phyloP scores from a whole-genome alignment of 768 basidiomycete genomes.

The Mycena vitilis region DNA sequence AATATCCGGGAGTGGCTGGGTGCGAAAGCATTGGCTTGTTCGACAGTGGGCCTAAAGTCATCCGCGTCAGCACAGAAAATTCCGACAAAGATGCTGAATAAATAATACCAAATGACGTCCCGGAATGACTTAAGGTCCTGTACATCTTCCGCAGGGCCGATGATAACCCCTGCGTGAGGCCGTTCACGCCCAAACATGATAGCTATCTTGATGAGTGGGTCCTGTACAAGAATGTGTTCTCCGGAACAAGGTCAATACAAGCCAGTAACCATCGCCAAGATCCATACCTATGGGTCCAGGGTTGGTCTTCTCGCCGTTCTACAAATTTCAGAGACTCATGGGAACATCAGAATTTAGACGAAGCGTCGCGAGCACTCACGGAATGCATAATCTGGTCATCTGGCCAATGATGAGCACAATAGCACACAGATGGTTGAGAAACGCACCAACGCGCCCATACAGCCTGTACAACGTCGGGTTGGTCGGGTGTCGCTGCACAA shows the following conservation, averaged over 20 bases:
- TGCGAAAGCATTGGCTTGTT: constrained; percentile 53
- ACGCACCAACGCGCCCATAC: constrained; percentile 23
- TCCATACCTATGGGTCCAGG: constrained; percentile 12
- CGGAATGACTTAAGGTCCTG: constrained; percentile 28
- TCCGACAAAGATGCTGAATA: neutral
- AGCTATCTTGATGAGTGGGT: constrained; percentile 12
- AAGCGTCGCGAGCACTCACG: neutral
- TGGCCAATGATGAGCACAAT: neutral
- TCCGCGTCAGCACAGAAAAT: too few species aligned
- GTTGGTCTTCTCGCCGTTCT: constrained; percentile 28
- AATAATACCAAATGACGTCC: constrained; percentile 40
- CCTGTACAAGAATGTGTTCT: constrained; percentile 11
- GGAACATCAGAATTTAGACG: neutral
- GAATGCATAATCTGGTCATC: constrained; percentile 27
- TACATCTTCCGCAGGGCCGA: neutral
- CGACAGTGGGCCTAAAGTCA: constrained; percentile 51
- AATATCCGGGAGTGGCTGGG: constrained; percentile 57
- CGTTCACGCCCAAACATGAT: constrained; percentile 8
- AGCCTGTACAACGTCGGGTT: constrained; percentile 7
- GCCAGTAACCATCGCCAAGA: neutral
- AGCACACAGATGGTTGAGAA: neutral
- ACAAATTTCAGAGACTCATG: neutral
- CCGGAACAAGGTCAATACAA: neutral
- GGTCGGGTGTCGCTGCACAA: constrained; percentile 15
- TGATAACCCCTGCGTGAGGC: constrained; percentile 3